These are phyloP conservation scores for Anaeromyces robustus DNA, from an alignment of 192 early-diverging fungal species.

Conservation along the genomic window DNA sequence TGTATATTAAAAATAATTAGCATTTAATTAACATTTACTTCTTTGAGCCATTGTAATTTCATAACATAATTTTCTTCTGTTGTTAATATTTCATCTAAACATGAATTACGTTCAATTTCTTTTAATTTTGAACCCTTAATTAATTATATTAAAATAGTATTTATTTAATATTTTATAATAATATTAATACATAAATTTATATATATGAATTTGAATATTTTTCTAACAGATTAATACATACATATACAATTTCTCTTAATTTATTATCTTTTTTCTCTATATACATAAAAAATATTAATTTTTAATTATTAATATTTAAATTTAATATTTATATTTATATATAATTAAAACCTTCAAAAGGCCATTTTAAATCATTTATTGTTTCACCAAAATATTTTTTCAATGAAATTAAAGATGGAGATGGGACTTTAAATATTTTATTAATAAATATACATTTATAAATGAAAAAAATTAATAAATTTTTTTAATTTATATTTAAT, in stretches of 20 bases:
- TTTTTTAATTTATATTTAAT: no score
- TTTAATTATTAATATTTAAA: no score
- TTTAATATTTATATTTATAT: no score
- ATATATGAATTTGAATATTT: no score
- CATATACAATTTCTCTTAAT: neutral
- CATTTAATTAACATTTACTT: neutral
- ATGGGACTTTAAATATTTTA: neutral
- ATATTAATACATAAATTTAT: no score
- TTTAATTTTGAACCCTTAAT: neutral
- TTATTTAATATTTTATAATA: no score
- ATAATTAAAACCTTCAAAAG: neutral
- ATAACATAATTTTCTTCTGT: neutral
- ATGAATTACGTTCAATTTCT: neutral
- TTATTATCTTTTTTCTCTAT: neutral
- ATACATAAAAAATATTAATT: no score
- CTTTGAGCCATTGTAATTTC: neutral
- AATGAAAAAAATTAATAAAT: no score
- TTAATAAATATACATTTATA: no score
- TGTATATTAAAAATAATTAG: no score
- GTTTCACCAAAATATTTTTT: neutral
- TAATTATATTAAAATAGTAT: no score
- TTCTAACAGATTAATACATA: no score
- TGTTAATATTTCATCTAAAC: neutral
- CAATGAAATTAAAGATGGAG: neutral
- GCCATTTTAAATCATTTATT: neutral